Evolutionary conservation across 2,329 filamentous ascomycete species (phyloP).

Genomic region (Fusarium kyushuense): DNA sequence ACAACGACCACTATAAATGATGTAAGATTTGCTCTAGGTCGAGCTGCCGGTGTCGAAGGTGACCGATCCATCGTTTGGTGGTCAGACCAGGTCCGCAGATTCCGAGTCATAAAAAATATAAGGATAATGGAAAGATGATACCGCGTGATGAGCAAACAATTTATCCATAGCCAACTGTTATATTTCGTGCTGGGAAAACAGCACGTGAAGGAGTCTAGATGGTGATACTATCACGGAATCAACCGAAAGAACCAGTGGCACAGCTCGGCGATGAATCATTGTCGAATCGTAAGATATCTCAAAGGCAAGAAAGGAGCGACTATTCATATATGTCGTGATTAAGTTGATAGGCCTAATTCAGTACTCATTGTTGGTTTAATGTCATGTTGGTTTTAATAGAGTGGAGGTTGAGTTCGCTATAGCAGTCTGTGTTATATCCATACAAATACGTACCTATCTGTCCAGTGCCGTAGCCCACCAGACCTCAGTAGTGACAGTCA

Average conservation of each 20-base stretch:
- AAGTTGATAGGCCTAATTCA: no score
- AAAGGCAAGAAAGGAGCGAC: no score
- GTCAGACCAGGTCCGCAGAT: constrained; percentile 1
- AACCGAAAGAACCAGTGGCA: not conserved
- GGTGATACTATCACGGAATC: constrained; percentile 13
- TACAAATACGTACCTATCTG: not conserved
- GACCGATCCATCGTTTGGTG: constrained; percentile 20
- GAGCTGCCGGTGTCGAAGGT: constrained; percentile 5
- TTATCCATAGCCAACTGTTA: not conserved
- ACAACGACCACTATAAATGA: not conserved
- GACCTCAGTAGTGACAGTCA: constrained; percentile 9
- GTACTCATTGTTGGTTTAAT: not conserved
- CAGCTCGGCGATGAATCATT: not conserved
- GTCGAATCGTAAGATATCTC: not conserved
- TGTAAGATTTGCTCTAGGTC: constrained; percentile 11
- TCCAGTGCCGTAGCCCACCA: constrained; percentile 7
- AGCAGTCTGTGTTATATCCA: not conserved
- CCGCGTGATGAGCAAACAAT: constrained; percentile 4
- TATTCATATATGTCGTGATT: not conserved
- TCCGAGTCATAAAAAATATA: not conserved
- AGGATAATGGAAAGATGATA: not conserved
- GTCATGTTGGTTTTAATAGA: not conserved
- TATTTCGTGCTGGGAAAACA: not conserved
- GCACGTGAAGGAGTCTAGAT: not conserved
- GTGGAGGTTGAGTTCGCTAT: constrained; percentile 2